Evolutionary conservation across 169 alveolate genomes (phyloP).

Genomic region (Perkinsus olseni): DNA sequence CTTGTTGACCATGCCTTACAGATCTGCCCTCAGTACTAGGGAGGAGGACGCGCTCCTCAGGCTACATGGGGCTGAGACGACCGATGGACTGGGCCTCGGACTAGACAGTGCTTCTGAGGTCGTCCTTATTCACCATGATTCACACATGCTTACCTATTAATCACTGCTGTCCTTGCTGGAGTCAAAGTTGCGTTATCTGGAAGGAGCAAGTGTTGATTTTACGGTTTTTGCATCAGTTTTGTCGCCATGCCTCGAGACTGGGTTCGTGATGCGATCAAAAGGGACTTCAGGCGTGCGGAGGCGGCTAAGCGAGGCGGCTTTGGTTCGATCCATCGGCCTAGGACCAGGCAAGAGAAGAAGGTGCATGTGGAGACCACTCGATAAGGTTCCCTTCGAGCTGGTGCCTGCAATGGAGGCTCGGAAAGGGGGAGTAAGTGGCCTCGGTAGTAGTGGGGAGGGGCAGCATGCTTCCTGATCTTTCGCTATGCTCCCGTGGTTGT

Average conservation of each 20-base stretch:
- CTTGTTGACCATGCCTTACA: neutral
- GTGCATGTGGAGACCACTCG: neutral
- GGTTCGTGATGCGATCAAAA: neutral
- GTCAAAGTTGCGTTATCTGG: neutral
- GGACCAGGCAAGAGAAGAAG: neutral
- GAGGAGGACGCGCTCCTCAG: neutral
- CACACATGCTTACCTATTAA: no score
- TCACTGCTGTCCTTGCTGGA: no score
- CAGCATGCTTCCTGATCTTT: no score
- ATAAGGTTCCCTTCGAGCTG: neutral
- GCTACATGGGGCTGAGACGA: neutral
- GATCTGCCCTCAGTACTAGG: neutral
- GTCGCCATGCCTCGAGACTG: neutral
- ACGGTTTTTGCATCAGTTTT: neutral
- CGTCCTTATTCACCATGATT: no score
- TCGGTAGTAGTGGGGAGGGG: neutral
- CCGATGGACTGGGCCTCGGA: no score
- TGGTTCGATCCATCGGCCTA: neutral
- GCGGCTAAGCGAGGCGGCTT: neutral
- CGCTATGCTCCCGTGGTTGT: no score
- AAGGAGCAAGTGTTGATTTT: neutral
- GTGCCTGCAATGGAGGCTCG: neutral
- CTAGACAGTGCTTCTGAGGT: no score
- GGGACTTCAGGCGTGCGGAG: neutral
- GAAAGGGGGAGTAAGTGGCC: neutral